Base-by-base conservation (phyloP, 495 filamentous ascomycete genomes). In the Ramalina intermedia region DNA sequence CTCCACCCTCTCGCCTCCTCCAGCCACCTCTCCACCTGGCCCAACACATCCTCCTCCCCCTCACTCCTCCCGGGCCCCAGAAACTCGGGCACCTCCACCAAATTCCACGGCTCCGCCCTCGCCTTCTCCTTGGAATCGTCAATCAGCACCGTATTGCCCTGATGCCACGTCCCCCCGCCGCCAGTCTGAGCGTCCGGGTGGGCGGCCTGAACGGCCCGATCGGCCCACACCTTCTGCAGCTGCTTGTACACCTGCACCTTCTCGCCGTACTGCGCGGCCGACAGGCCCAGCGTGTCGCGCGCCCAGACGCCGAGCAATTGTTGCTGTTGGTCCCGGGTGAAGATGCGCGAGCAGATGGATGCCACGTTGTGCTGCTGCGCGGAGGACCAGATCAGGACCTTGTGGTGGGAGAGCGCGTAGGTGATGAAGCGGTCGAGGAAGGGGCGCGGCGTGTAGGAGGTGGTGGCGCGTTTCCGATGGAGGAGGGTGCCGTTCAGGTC, bases 401-500 rank as follows among this genome's bases (percentile, higher is more conserved):
- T 69, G 67, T 88, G 85, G 23, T 78, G 75, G 16, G 70, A 54
- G 44, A 88, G 67, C 52, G 83, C 68, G 54, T 82, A 79, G 1
- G 65, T 45, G 1, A 96, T 64, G 66, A 98, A 96, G 0, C 62
- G 24, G 1, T 63, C 42, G 0, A 90, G 71, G 27, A 70, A 68
- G 0, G 82, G 81, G 4, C 91, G 79, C 41, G 68, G 61, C 3
- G 70, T 58, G 59, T 84, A 83, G 4, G 16, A 12, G 38, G 27
- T 16, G 18, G 26, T 43, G 33, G 33, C 12, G n/a, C 56, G 57
- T 0, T 63, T 67, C 12, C 91, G 85, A 58, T 72, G 68, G 14
- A 96, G 70, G 3, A 98, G 70, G 0, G 93, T 94, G 48, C 93
- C 91, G 65, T 96, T 98, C 0, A 98, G 72, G 61, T 98, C 91